Base-by-base conservation (phyloP, 1,139 yeast genomes). In the Ogataea hybrid region DNA sequence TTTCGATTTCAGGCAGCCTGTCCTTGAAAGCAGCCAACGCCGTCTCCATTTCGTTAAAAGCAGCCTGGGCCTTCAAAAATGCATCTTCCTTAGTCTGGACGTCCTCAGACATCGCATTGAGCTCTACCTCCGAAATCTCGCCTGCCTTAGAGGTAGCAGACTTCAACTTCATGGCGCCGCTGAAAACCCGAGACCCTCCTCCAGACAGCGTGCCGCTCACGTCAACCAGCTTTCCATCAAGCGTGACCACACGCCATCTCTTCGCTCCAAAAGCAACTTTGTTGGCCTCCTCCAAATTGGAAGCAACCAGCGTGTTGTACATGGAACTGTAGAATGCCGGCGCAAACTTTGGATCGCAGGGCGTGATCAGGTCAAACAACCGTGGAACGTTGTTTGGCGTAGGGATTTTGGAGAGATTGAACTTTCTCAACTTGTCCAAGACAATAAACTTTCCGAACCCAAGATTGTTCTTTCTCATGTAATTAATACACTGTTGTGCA, bases 151-250 rank as follows among this genome's bases (percentile, higher is more conserved):
- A 34, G 3, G 47, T 32, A 8, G 68, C 59, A 3, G 71, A 67
- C 5, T 62, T 56, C 25, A 77, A 64, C 44, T 71, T 71, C 92
- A 84, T 82, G 1, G 77, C 80, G 6, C 94, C 94, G 40, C 70
- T 70, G 12, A 77, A 72, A 12, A 77, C 79, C 35, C 74, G 69
- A 36, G 75, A 77, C 41, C 97, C 97, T 64, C 99, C 99, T 56
- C 99, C 99, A 39, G 95, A 81, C 84, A 94, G 84, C 2, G 97
- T 86, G 64, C 99, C 99, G 2, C 96, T 85, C n/a, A 84, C 80
- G 58, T 90, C 97, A 44, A 94, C 92, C 25, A 92, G 70, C 54
- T 88, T 85, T 23, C 99, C 99, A 63, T 87, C 96, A 12, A 89
- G 64, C 0, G 98, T 88, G 0, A 94, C 98, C 10, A 90, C 97